Evolutionary conservation across 805 yeast genomes (phyloP), one percentile per base, ranked within the genome.

Genomic region (Blastobotrys americana): DNA sequence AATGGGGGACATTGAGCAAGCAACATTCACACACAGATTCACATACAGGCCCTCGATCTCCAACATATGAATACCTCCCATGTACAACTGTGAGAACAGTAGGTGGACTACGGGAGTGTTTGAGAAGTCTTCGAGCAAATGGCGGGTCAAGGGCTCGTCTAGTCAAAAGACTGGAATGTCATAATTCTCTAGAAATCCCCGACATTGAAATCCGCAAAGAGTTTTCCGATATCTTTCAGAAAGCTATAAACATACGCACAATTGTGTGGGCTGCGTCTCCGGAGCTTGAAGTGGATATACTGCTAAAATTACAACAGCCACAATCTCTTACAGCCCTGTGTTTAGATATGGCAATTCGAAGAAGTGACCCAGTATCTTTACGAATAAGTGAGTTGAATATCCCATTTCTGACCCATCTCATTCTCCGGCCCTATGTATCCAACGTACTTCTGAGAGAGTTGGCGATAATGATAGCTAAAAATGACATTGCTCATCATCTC

Each of bases 211-310:
- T 64, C 39, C 43, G 50, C 8, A 43, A 47, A 5, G 39, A 41
- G 15, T 36, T 58, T 9, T 34, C 41, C 10, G 42, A 34, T 0
- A 57, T 59, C 15, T 46, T 63, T 28, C 44, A 48, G 3, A 46
- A 48, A 17, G 49, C 64, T 47, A 20, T 16, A 6, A 45, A 44
- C 35, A 47, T 63, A 23, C 36, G 23, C 13, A 48, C 43, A 8
- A 47, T 63, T 13, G 54, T 58, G n/a, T 63, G 68, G 68, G 48
- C 55, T 18, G 59, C 64, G 6, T 55, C 60, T 31, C 66, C 65
- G 4, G 63, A 58, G 33, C 55, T 60, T 4, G 56, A 61, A 15
- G 57, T 55, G 2, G 52, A 47, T 31, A 39, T 59, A 15, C 51
- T 60, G 17, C n/a, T 41, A 10, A 23, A 44, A 16, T 21, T 45